Base-by-base conservation (phyloP, 176 grass and related monocot genomes). In the Oryza glaberrima region DNA sequence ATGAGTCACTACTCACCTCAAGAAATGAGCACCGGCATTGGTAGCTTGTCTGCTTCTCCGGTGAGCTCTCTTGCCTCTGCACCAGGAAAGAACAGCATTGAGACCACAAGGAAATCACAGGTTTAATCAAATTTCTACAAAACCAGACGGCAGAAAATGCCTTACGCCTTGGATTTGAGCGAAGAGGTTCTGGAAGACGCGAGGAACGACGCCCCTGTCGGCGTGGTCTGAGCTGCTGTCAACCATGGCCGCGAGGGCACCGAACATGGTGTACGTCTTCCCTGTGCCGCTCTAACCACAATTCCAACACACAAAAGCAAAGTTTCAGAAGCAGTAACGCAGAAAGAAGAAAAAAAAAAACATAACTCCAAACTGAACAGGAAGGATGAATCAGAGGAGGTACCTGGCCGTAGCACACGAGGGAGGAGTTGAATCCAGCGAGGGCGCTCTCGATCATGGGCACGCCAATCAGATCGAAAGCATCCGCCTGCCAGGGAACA, bases 261-360 rank as follows among this genome's bases (percentile, higher is more conserved):
- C 96, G 91, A 93, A 99, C 88, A 99, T 94, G 45, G 96, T 99
- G 81, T 99, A 95, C 1, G 96, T 94, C 92, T 99, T 99, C 22
- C 96, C 96, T 3, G 88, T 99, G 44, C 93, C 93, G 69, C 91
- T 96, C 96, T 99, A 65, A 28, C 14, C 79, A 64, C 34, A 82
- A 87, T 73, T 25, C 13, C 16, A 28, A 25, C 26, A 73, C 20
- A 20, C 19, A 88, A 34, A 40, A 81, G 25, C 72, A 40, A 81
- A 81, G 41, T 72, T 79, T 79, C 65, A 67, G 79, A 10, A 76
- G 63, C 67, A 36, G 23, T 54, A 73, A 35, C 47, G 69, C 47
- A 49, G 23, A 65, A 19, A 87, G 66, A 54, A 65, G 14, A 87
- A 70, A 54, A 10, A 16, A 16, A 23, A 56, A 15, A 83, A 70